Conservation (phyloP, 352 stramenopile genomes). For the Phytophthora melonis region DNA sequence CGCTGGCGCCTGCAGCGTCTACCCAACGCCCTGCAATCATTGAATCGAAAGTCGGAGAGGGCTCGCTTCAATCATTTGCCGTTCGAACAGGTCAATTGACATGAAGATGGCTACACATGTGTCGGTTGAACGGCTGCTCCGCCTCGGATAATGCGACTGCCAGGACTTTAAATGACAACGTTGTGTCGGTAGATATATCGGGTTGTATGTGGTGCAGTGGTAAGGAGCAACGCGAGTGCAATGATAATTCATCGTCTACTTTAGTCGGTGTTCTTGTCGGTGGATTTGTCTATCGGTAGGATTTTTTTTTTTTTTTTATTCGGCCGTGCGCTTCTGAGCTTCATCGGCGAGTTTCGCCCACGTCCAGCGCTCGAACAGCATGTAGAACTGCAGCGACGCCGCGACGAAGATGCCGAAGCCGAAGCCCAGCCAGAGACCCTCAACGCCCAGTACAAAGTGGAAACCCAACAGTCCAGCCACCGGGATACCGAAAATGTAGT, state of each 20-base stretch:
- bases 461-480: slow-evolving; percentile 68
- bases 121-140: too few species aligned
- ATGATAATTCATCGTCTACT: not conserved
- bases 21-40: too few species aligned
- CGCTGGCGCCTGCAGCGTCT: too few species aligned
- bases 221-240: too few species aligned
- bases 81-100: too few species aligned
- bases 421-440: slow-evolving; percentile 71
- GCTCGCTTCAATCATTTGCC: too few species aligned
- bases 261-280: slow-evolving; percentile 5
- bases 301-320: slow-evolving; percentile 36
- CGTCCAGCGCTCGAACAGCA: slow-evolving; percentile 47
- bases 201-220: too few species aligned
- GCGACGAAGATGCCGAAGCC: slow-evolving; percentile 53
- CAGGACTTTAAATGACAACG: too few species aligned
- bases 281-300: slow-evolving; percentile 4
- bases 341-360: slow-evolving; percentile 52
- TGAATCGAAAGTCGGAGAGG: too few species aligned
- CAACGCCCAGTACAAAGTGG: slow-evolving; percentile 50
- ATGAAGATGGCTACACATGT: too few species aligned
- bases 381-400: slow-evolving; percentile 41
- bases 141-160: too few species aligned
- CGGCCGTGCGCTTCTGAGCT: slow-evolving; percentile 47
- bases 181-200: too few species aligned
- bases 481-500: slow-evolving; percentile 82